A percentile compares a stretch with the other conserved stretches of the same genome.
Evolutionary conservation across 2,329 filamentous ascomycete species (phyloP).

Genomic region (Dactylellina sp.): DNA sequence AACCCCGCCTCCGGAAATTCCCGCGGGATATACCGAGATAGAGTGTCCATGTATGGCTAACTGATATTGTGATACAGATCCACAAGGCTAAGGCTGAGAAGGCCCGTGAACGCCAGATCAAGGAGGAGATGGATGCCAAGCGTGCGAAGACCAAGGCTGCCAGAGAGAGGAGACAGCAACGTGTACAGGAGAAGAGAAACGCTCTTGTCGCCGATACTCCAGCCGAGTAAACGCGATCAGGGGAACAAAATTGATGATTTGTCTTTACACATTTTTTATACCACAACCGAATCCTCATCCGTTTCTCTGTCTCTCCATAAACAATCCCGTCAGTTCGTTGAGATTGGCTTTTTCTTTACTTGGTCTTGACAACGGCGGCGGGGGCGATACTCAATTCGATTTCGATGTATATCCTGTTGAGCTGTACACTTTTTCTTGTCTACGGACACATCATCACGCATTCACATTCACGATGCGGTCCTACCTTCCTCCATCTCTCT

Average conservation of each 20-base stretch:
- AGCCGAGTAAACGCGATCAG: constrained; percentile 39
- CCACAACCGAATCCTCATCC: constrained; percentile 6
- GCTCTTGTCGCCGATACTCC: constrained; percentile 78
- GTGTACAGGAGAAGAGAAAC: constrained; percentile 88
- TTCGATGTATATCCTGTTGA: constrained; percentile 44
- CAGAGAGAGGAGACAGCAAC: constrained; percentile 96
- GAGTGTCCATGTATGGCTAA: too few relatives aligned
- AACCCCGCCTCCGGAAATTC: too few relatives aligned
- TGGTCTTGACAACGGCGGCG: background rate
- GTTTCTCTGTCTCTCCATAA: constrained; percentile 19
- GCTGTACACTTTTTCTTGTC: constrained; percentile 39
- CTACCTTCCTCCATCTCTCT: constrained; percentile 30
- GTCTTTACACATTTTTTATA: constrained; percentile 25
- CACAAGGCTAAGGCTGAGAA: constrained; percentile 99
- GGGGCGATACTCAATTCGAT: constrained; percentile 37
- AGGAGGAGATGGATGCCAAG: constrained; percentile 99
- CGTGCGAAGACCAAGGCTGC: constrained; percentile 99
- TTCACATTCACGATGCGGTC: background rate
- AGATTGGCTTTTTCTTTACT: constrained; percentile 3
- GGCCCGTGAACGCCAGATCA: constrained; percentile 91
- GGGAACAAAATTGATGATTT: constrained; percentile 25
- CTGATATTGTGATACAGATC: constrained; percentile 72
- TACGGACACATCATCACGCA: constrained; percentile 5
- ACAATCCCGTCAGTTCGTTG: constrained; percentile 1
- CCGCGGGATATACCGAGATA: too few relatives aligned